phyloP scores from a whole-genome alignment of 345 rosid genomes.

The Kandelia obovata region DNA sequence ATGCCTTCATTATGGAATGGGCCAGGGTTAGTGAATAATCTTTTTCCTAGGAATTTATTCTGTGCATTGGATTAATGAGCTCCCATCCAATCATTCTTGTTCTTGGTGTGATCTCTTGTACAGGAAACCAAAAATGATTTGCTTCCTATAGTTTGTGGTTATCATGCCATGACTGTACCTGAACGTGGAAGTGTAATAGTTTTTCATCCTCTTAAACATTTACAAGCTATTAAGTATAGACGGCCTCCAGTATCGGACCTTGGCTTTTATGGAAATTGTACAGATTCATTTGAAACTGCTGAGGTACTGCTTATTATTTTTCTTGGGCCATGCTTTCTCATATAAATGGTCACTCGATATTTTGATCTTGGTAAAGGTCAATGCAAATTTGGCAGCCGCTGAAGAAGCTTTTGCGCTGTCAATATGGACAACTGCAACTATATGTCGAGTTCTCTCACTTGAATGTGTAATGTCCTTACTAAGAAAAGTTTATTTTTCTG shows the following conservation, averaged over 20 bases:
- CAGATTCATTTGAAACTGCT: slow-evolving; percentile 48
- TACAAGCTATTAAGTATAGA: slow-evolving; percentile 70
- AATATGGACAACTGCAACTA: slow-evolving; percentile 94
- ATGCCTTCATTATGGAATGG: slow-evolving; percentile 80
- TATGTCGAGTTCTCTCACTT: slow-evolving; percentile 87
- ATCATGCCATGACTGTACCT: slow-evolving; percentile 71
- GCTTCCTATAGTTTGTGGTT: slow-evolving; percentile 78
- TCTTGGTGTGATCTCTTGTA: slow-evolving; percentile 23
- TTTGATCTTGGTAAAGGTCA: slow-evolving; percentile 44
- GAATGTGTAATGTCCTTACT: slow-evolving; percentile 64
- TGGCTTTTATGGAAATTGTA: slow-evolving; percentile 43
- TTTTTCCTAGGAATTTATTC: slow-evolving; percentile 10
- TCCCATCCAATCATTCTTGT: slow-evolving; percentile 11
- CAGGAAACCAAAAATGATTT: slow-evolving; percentile 81
- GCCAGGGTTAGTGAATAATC: slow-evolving; percentile 63
- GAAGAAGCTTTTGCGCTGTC: slow-evolving; percentile 93
- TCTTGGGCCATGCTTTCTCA: slow-evolving; percentile 16
- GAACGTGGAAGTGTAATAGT: slow-evolving; percentile 57
- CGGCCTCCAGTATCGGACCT: slow-evolving; percentile 63
- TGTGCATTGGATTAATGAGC: slow-evolving; percentile 14
- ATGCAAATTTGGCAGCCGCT: slow-evolving; percentile 68
- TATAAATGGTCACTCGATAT: slow-evolving; percentile 19
- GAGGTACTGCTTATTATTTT: slow-evolving; percentile 46
- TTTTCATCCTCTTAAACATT: slow-evolving; percentile 87
- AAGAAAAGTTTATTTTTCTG: slow-evolving; percentile 10